These are phyloP conservation scores for Alliaria petiolata DNA, from an alignment of 345 rosid species.

Conservation along the genomic window DNA sequence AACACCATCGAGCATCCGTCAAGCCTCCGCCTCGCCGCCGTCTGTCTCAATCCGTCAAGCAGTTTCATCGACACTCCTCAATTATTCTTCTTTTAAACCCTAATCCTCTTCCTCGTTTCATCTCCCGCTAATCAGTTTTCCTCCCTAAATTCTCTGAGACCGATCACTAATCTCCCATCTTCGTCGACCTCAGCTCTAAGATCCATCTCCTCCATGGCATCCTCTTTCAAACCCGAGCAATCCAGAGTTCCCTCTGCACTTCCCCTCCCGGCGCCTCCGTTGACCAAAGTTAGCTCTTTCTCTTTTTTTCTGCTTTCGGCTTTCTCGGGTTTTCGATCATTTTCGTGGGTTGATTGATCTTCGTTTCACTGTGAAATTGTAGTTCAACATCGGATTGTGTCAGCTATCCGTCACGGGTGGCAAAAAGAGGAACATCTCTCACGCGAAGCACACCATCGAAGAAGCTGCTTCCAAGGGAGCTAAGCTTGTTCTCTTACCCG, in stretches of 20 bases:
- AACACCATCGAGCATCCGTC: no score
- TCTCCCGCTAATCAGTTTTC: slow-evolving; percentile 6
- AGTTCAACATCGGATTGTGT: slow-evolving; percentile 87
- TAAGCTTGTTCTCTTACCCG: slow-evolving; percentile 78
- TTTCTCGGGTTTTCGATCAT: neutral
- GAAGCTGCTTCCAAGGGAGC: slow-evolving; percentile 79
- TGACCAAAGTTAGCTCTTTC: no score
- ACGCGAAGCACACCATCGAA: slow-evolving; percentile 58
- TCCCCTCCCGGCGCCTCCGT: no score
- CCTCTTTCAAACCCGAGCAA: no score
- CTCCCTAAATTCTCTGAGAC: slow-evolving; percentile 3
- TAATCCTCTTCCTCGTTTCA: slow-evolving; percentile 19
- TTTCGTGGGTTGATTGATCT: neutral
- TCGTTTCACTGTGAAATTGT: neutral
- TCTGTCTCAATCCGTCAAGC: no score
- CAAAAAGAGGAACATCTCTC: slow-evolving; percentile 73
- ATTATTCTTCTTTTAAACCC: slow-evolving; percentile 33
- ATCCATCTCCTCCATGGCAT: no score
- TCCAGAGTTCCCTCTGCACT: no score
- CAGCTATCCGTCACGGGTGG: slow-evolving; percentile 72
- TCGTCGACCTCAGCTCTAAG: no score
- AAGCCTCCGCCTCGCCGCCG: no score
- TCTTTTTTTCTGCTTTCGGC: neutral
- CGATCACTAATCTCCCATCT: slow-evolving; percentile 14
- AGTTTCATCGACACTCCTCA: slow-evolving; percentile 37